phyloP scores from a whole-genome alignment of 352 stramenopile species.

The Globisporangium nagaii region DNA sequence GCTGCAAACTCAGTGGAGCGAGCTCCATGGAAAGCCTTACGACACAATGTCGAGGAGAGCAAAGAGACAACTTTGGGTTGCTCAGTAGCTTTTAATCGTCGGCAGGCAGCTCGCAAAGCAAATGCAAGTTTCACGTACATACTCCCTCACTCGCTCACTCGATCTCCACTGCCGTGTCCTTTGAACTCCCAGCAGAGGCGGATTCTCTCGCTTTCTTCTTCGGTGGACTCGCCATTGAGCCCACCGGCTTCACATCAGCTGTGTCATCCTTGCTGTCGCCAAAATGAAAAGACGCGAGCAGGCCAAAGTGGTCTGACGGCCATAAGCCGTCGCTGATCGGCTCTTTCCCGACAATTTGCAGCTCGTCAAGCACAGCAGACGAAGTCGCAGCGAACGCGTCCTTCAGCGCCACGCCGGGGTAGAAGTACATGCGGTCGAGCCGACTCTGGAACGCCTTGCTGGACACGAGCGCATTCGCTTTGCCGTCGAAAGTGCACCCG shows the following conservation, averaged over 20 bases:
- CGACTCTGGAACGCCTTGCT: conserved; percentile 62
- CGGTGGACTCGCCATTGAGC: not conserved
- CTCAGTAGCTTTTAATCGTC: too few species aligned
- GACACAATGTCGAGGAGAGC: too few species aligned
- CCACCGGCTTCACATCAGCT: too few species aligned
- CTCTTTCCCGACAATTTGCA: conserved; percentile 59
- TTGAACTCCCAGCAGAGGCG: not conserved
- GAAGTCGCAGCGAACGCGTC: conserved; percentile 10
- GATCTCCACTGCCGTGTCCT: conserved; percentile 9
- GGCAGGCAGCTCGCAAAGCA: not conserved
- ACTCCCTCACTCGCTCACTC: conserved; percentile 1
- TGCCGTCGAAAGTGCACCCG: conserved; percentile 68
- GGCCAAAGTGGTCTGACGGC: conserved; percentile 72
- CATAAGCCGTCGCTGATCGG: conserved; percentile 63
- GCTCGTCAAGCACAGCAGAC: conserved; percentile 23
- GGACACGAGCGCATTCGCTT: conserved; percentile 47
- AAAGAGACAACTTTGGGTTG: too few species aligned
- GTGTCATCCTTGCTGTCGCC: conserved; percentile 11
- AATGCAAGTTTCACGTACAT: not conserved
- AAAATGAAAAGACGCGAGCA: conserved; percentile 47
- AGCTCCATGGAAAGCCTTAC: too few species aligned
- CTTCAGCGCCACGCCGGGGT: conserved; percentile 12
- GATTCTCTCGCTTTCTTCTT: conserved; percentile 4
- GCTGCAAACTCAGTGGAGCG: too few species aligned
- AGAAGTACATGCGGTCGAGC: conserved; percentile 75